Evolutionary conservation across 345 rosid genomes (phyloP), one percentile per base, ranked within the genome.

Genomic region (Eucalyptus polybractea): DNA sequence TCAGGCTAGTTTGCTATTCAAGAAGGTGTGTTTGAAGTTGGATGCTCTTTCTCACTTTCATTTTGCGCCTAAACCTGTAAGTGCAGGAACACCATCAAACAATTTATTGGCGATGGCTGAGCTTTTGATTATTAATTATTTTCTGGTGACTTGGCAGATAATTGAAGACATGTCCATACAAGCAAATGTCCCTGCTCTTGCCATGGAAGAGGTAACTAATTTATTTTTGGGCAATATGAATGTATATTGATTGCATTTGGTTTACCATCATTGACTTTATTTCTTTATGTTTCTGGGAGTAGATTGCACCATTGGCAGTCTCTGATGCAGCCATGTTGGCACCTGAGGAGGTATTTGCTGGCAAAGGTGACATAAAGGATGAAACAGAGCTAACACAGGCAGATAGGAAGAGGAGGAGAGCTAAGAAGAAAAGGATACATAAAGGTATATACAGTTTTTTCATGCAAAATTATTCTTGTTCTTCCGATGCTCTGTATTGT

Each of bases 261-360:
- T 76, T 85, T 58, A 47, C 69, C 87, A 25, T 76, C 86, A 44
- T 88, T 89, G 42, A 31, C 87, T 47, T 44, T 8, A 37, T 56
- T 60, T 42, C 21, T 83, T 88, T 13, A 29, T 49, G 44, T 49
- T 86, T 92, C 60, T 90, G 93, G 91, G 92, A 86, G 67, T 90
- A 93, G 99, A 95, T 95, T 95, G 99, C 99, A 83, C 99, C 99
- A 31, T 40, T 96, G 94, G 97, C 98, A 50, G 95, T 97, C 83
- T 96, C 99, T 50, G 99, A 96, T 95, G 99, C 98, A 24, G 97
- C 99, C 91, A 97, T 98, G 99, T 95, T 97, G 91, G 99, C 99
- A 86, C 99, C 99, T 19, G 98, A 98, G 93, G 99, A 97, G 92
- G 94, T 97, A 47, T 98, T 96, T 93, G 80, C 92, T 5, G 97